Percentiles rank a stretch among this genome's conserved stretches.
Conservation (phyloP, 371 early-diverging fungal genomes). For the Cokeromyces recurvatus region DNA sequence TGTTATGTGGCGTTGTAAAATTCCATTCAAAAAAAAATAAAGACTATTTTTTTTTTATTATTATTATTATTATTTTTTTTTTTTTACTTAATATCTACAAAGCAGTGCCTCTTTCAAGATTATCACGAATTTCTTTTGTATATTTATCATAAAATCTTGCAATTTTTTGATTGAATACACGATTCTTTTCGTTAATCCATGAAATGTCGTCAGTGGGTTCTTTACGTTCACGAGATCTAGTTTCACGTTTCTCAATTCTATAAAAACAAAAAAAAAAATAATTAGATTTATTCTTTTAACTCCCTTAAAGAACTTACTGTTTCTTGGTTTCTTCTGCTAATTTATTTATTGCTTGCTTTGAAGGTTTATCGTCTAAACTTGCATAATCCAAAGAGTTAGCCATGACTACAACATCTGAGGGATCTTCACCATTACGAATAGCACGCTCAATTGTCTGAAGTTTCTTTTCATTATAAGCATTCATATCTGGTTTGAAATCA, state of each 20-base stretch:
- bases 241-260: slow-evolving; percentile 62
- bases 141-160: slow-evolving; percentile 88
- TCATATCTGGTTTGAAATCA: slow-evolving; percentile 81
- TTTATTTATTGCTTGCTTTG: slow-evolving; percentile 63
- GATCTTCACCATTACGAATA: slow-evolving; percentile 39
- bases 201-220: slow-evolving; percentile 85
- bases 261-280: slow-evolving; percentile 10
- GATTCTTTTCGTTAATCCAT: slow-evolving; percentile 95
- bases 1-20: slow-evolving; percentile 46
- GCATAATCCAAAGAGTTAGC: slow-evolving; percentile 72
- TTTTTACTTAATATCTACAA: no score
- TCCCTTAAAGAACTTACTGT: slow-evolving; percentile 50
- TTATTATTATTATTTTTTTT: neutral
- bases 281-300: neutral
- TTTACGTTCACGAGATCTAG: slow-evolving; percentile 69
- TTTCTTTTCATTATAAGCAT: slow-evolving; percentile 69
- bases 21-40: slow-evolving; percentile 23
- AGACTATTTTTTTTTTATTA: neutral
- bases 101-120: slow-evolving; percentile 85
- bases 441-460: slow-evolving; percentile 33
- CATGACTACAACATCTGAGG: slow-evolving; percentile 54
- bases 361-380: slow-evolving; percentile 56
- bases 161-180: slow-evolving; percentile 93
- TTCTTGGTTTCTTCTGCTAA: slow-evolving; percentile 73
- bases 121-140: slow-evolving; percentile 89